These are phyloP conservation scores for Yamadazyma paraphyllophila DNA, from an alignment of 805 yeast genomes.

Conservation along the genomic window DNA sequence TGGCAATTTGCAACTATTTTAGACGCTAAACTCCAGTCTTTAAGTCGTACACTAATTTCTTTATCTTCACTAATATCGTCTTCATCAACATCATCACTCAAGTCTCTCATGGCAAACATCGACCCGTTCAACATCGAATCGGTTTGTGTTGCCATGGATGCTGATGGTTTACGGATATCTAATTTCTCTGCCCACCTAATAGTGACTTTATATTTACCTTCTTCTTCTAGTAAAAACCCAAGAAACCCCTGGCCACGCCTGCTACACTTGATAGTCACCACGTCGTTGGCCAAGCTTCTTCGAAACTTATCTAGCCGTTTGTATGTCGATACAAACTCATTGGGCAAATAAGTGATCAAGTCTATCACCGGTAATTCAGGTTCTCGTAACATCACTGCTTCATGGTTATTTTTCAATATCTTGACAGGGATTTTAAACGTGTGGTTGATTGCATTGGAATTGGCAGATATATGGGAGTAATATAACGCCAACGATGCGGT, in stretches of 20 bases:
- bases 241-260: slow-evolving; percentile 45
- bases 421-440: slow-evolving; percentile 71
- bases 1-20: slow-evolving; percentile 60
- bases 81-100: slow-evolving; percentile 5
- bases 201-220: slow-evolving; percentile 49
- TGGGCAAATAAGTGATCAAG: slow-evolving; percentile 51
- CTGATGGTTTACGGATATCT: slow-evolving; percentile 39
- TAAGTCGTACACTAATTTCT: slow-evolving; percentile 51
- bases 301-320: slow-evolving; percentile 66
- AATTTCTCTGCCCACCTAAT: slow-evolving; percentile 59
- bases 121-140: slow-evolving; percentile 1
- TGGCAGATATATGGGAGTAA: slow-evolving; percentile 47
- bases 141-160: background rate
- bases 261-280: slow-evolving; percentile 50
- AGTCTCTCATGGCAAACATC: slow-evolving; percentile 1
- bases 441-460: slow-evolving; percentile 52
- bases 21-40: slow-evolving; percentile 69
- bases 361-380: slow-evolving; percentile 60
- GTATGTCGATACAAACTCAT: slow-evolving; percentile 51
- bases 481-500: slow-evolving; percentile 54
- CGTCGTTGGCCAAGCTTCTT: slow-evolving; percentile 38
- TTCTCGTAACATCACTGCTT: slow-evolving; percentile 49
- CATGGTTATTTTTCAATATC: slow-evolving; percentile 54
- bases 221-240: slow-evolving; percentile 53
- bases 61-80: slow-evolving; percentile 25